Conservation (phyloP, 2,329 filamentous ascomycete genomes). For the Chrysosporium keratinophilum region DNA sequence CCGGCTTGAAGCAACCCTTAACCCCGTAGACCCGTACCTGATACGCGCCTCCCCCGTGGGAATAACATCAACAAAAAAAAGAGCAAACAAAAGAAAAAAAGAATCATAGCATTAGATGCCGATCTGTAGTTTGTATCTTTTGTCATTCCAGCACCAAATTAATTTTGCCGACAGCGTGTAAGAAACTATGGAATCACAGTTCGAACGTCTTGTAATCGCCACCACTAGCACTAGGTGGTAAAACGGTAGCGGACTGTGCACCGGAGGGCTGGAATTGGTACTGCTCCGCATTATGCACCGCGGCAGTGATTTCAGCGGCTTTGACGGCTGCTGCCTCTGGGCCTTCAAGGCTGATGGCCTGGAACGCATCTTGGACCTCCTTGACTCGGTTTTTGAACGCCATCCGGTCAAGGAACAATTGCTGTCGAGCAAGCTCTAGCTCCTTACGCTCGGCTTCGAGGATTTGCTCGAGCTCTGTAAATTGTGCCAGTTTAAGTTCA, state of each 20-base stretch:
- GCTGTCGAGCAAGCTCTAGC: conserved; percentile 80
- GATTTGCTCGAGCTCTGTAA: conserved; percentile 89
- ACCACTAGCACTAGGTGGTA: conserved; percentile 34
- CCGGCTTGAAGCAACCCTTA: conserved; percentile 6
- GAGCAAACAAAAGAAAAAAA: not conserved
- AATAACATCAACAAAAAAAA: not conserved
- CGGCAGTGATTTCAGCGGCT: conserved; percentile 27
- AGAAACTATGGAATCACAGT: conserved; percentile 23
- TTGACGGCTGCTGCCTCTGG: conserved; percentile 34
- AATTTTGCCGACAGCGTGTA: not conserved
- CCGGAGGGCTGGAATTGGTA: conserved; percentile 33
- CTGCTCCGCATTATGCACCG: conserved; percentile 29
- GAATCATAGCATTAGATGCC: not conserved
- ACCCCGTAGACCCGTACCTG: conserved; percentile 4
- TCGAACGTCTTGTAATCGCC: conserved; percentile 36
- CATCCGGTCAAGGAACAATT: conserved; percentile 85
- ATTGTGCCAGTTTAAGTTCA: conserved; percentile 90
- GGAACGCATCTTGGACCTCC: conserved; percentile 65
- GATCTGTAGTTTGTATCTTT: not conserved
- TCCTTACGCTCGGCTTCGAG: conserved; percentile 87
- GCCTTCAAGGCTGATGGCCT: conserved; percentile 34
- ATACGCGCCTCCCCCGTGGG: conserved; percentile 5
- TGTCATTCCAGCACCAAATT: too few relatives aligned
- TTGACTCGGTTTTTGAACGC: conserved; percentile 79
- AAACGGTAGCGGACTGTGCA: conserved; percentile 21